These are phyloP conservation scores for Trichoderma endophyticum DNA, from an alignment of 2,329 filamentous ascomycete genomes.

Conservation along the genomic window DNA sequence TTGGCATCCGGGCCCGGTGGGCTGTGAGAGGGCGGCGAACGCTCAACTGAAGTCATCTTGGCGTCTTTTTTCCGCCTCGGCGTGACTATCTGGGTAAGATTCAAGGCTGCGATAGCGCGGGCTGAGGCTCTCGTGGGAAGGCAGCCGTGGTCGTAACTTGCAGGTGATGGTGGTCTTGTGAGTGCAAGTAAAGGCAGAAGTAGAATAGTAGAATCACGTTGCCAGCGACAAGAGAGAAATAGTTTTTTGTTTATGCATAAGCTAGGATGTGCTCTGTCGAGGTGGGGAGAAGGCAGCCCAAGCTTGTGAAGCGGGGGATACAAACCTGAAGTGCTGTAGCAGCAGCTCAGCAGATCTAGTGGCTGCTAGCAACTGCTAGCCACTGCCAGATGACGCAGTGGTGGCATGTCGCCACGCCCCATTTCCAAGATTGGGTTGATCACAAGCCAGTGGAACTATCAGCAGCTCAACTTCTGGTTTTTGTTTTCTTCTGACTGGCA, in stretches of 20 bases:
- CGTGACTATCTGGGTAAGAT: background rate
- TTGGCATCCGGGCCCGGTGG: slow-evolving; percentile 41
- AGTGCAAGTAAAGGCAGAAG: background rate
- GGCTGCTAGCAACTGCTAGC: background rate
- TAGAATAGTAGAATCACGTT: slow-evolving; percentile 12
- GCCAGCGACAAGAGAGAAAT: background rate
- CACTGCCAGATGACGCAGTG: slow-evolving; percentile 17
- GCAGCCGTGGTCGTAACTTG: background rate
- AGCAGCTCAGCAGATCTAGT: background rate
- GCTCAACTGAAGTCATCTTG: slow-evolving; percentile 43
- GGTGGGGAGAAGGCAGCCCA: slow-evolving; percentile 3
- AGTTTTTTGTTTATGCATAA: background rate
- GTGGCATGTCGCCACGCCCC: slow-evolving; percentile 14
- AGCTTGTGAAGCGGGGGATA: slow-evolving; percentile 7
- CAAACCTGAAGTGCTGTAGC: background rate
- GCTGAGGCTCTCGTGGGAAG: background rate
- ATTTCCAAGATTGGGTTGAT: slow-evolving; percentile 3
- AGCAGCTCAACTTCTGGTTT: background rate
- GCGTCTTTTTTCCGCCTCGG: slow-evolving; percentile 7
- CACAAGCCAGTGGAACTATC: slow-evolving; percentile 3
- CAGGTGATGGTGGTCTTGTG: slow-evolving; percentile 15
- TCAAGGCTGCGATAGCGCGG: background rate
- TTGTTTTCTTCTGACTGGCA: background rate
- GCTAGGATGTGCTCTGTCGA: background rate
- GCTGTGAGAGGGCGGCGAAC: slow-evolving; percentile 38